Evolutionary conservation across 2,329 filamentous ascomycete genomes (phyloP).

Genomic region (Stachybotrys echinatus): DNA sequence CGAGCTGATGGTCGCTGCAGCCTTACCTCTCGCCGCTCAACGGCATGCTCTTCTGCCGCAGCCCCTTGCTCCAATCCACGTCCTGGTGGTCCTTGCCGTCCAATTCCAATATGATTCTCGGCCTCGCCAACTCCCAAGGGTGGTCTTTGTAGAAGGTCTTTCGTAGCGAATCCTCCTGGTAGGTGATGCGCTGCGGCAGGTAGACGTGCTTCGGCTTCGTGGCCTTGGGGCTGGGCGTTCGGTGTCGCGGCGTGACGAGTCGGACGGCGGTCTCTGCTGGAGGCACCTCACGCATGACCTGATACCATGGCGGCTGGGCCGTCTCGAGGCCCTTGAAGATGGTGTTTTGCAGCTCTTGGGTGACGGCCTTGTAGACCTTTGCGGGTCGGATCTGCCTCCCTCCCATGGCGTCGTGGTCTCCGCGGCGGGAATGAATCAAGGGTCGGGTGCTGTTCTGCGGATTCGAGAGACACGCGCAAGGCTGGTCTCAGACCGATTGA

Average conservation of each 20-base stretch:
- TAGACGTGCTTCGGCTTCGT: conserved; percentile 67
- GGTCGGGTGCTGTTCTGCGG: too few species aligned
- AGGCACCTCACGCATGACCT: conserved; percentile 46
- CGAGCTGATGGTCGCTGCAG: conserved; percentile 10
- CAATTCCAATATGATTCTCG: conserved; percentile 76
- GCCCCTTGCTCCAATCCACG: conserved; percentile 71
- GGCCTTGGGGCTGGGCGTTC: conserved; percentile 31
- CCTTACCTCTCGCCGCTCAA: conserved; percentile 79
- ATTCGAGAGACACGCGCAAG: too few species aligned
- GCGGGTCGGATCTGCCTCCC: conserved; percentile 40
- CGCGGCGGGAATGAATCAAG: conserved; percentile 6
- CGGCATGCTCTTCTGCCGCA: conserved; percentile 69
- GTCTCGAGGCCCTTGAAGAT: conserved; percentile 27
- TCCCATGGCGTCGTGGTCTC: conserved; percentile 26
- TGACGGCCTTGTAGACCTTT: conserved; percentile 40
- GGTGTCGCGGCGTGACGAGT: conserved; percentile 43
- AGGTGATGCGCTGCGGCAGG: conserved; percentile 70
- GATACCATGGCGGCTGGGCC: conserved; percentile 42
- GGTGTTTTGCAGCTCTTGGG: conserved; percentile 35
- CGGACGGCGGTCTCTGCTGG: conserved; percentile 55
- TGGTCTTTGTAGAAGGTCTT: conserved; percentile 86
- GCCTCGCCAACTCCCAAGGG: conserved; percentile 92
- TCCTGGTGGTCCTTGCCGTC: conserved; percentile 75
- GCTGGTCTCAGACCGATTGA: too few species aligned
- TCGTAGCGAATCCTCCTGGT: conserved; percentile 79